phyloP scores from a whole-genome alignment of 2,329 filamentous ascomycete species.

The Penicillium thymicola region DNA sequence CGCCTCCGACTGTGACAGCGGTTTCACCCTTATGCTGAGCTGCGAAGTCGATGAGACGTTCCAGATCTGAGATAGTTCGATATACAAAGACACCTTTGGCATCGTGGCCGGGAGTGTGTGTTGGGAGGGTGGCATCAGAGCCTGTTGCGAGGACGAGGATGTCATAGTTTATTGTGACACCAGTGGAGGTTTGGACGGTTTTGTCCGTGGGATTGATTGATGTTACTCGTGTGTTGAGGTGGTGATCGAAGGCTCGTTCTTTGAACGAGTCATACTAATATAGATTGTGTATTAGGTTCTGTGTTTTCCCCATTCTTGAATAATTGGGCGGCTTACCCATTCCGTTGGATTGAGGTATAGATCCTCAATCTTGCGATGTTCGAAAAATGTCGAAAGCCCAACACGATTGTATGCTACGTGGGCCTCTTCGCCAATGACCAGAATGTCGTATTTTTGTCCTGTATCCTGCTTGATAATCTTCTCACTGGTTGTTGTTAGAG shows the following conservation, averaged over 20 bases:
- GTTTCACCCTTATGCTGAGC: constrained; percentile 63
- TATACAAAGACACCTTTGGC: constrained; percentile 86
- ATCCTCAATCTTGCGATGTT: constrained; percentile 78
- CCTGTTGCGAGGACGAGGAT: constrained; percentile 81
- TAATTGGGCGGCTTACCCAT: constrained; percentile 58
- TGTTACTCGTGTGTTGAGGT: constrained; percentile 72
- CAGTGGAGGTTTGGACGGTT: constrained; percentile 66
- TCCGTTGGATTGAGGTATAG: constrained; percentile 81
- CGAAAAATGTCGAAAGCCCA: constrained; percentile 83
- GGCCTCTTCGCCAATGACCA: constrained; percentile 83
- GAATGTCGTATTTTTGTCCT: constrained; percentile 72
- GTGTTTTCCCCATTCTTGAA: background rate
- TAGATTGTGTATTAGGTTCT: background rate
- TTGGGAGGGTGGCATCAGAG: constrained; percentile 74
- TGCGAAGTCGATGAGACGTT: constrained; percentile 72
- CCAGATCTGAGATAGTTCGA: constrained; percentile 76
- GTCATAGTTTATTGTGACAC: constrained; percentile 69
- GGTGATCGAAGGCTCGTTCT: constrained; percentile 67
- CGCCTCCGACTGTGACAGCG: constrained; percentile 78
- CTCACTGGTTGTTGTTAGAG: constrained; percentile 55
- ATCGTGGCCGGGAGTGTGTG: constrained; percentile 71
- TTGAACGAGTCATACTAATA: constrained; percentile 63
- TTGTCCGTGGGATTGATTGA: constrained; percentile 63
- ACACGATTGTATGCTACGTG: constrained; percentile 91
- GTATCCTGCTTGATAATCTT: constrained; percentile 84